Evolutionary conservation across 1,139 yeast species (phyloP), one percentile per base, ranked within the genome.

Genomic region (Cylindricascospora bacillispora): DNA sequence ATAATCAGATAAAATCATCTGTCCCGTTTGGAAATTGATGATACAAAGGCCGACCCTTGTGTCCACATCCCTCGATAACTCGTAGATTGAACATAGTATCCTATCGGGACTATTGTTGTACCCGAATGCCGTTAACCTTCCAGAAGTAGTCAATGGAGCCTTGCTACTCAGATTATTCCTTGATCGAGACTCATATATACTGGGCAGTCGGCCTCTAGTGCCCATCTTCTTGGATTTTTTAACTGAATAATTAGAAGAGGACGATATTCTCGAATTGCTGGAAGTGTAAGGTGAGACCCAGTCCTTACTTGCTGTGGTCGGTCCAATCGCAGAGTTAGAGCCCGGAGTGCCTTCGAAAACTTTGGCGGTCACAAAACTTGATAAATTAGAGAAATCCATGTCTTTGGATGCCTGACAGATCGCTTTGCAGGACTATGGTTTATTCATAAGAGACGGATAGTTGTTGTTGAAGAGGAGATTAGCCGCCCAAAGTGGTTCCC

Each of bases 1-100:
- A 21, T 60, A 53, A 10, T 52, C 58, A 3, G 58, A 49, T 12
- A 60, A 32, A 3, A 39, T 40, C 31, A 65, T 37, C 27, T 55
- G 60, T 5, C 65, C 65, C 1, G 62, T 57, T 17, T 45, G 49
- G 7, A 54, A 41, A 31, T 57, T 49, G 6, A 62, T 32, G 25
- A 57, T 50, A 26, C 65, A 60, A 5, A 62, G 31, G 2, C 67
- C 68, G 5, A 63, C 54, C 12, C 39, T 36, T 4, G 49, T 44
- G 3, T 53, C 49, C 0, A 57, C 47, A 12, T 54, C 40, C 4
- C 51, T 54, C 5, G 52, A 41, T 3, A 54, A 47, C 31, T 60
- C 64, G 35, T 37, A 50, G 3, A 62, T 34, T 1, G 59, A 44
- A 28, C 59, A 54, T 6, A 57, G 27, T 3, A 52, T 43, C 4